Evolutionary conservation across 1,284 basidiomycete species (phyloP).

Genomic region (Termitomyces sp.): DNA sequence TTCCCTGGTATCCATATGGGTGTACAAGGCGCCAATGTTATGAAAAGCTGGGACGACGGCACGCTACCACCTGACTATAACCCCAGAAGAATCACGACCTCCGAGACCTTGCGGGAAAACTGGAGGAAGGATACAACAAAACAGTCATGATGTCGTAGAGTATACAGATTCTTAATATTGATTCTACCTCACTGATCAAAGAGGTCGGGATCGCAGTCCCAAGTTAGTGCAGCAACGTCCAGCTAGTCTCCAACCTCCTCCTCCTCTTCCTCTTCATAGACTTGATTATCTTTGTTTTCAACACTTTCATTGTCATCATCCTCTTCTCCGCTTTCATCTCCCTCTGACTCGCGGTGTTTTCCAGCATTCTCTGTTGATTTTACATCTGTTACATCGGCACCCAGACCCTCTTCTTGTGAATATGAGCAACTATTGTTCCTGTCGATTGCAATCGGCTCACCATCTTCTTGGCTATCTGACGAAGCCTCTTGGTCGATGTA

Average conservation of each 20-base stretch:
- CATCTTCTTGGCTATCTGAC: not conserved
- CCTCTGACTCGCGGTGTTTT: not conserved
- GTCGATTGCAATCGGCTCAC: not conserved
- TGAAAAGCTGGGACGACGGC: constrained; percentile 75
- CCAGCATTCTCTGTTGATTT: not conserved
- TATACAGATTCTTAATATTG: constrained; percentile 8
- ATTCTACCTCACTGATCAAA: not conserved
- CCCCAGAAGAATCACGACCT: constrained; percentile 36
- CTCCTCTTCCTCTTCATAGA: not conserved
- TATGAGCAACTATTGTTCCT: not conserved
- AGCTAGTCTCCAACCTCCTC: not conserved
- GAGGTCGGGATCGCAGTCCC: not conserved
- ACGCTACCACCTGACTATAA: constrained; percentile 50
- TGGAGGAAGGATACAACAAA: constrained; percentile 15
- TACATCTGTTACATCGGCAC: not conserved
- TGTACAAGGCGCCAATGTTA: constrained; percentile 59
- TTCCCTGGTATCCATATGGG: constrained; percentile 76
- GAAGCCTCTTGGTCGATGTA: not conserved
- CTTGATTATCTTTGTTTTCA: not conserved
- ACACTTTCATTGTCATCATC: constrained; percentile 7
- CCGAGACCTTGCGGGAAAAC: constrained; percentile 29
- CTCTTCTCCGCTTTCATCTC: not conserved
- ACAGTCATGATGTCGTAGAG: constrained; percentile 11
- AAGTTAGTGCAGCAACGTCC: not conserved
- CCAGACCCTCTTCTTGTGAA: not conserved